Evolutionary conservation across 192 early-diverging fungal species (phyloP), one percentile per base, ranked within the genome.

Genomic region (Globomyces pollinis-pini): DNA sequence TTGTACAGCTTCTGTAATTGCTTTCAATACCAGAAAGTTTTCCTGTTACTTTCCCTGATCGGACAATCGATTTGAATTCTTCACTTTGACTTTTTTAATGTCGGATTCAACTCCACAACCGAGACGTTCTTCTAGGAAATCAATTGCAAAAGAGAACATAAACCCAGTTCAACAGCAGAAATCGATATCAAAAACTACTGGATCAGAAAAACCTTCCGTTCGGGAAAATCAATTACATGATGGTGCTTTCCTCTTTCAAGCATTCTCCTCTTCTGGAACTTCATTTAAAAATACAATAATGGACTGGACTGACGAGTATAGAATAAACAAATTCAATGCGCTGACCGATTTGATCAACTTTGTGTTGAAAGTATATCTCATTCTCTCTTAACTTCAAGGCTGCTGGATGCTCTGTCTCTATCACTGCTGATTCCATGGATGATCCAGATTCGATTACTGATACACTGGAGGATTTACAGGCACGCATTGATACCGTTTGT

Each of bases 321-420:
- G 75, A 32, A 67, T 70, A 6, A 68, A 81, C 16, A 55, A 76
- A 21, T 68, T 71, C 9, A 62, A 43, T 4, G 87, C 87, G 15
- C 44, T 91, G 55, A 66, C 72, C 50, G 80, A 87, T 28, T 60
- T 96, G 20, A 69, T 92, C 16, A 91, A 90, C 64, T 86, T 93
- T 55, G 59, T 87, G 29, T 74, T 86, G 52, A 69, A 77, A 24
- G 79, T 81, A 60, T 34, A n/a, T n/a, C n/a, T n/a, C n/a, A n/a
- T n/a, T n/a, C 55, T 50, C 38, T 60, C 57, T 55, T 54, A 38
- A 72, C 20, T 44, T 71, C 41, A 71, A 84, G 75, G 69, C 79
- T 2, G 64, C 75, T 24, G 87, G 89, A 5, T 81, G 84, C 65
- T 57, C 64, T 9, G 65, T 69, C 11, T 57, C 62, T 3, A 64